Conservation (phyloP, 495 filamentous ascomycete species). For the Hypoxylon lienhwacheense region DNA sequence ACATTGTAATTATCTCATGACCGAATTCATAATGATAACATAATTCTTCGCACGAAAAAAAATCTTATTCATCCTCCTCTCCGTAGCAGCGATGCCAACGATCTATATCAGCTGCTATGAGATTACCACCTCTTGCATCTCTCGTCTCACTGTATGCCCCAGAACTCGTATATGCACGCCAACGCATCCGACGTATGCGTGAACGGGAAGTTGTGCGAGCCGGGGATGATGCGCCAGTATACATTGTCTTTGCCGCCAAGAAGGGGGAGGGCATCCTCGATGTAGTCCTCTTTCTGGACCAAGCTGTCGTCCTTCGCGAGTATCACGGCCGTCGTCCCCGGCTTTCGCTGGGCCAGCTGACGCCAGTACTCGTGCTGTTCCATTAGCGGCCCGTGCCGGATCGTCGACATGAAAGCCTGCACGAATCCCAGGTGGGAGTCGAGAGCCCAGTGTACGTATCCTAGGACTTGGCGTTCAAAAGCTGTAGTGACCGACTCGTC, state of each 20-base stretch:
- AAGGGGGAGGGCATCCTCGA: constrained; percentile 42
- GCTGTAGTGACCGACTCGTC: constrained; percentile 28
- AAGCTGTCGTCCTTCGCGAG: constrained; percentile 54
- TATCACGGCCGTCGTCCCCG: constrained; percentile 52
- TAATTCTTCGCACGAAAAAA: background rate
- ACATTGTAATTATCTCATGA: constrained; percentile 15
- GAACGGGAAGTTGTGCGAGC: constrained; percentile 57
- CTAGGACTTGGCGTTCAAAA: constrained; percentile 47
- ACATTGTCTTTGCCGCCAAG: constrained; percentile 44
- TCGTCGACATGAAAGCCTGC: constrained; percentile 57
- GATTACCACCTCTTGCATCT: background rate
- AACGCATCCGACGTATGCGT: constrained; percentile 44
- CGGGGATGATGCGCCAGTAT: constrained; percentile 47
- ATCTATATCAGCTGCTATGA: background rate
- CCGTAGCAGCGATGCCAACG: too few species aligned
- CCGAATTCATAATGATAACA: constrained; percentile 11
- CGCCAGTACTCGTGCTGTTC: constrained; percentile 57
- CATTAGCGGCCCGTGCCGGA: constrained; percentile 57
- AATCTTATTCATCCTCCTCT: too few species aligned
- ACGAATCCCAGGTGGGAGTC: constrained; percentile 58
- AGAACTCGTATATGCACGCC: constrained; percentile 46
- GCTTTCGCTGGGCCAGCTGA: constrained; percentile 42
- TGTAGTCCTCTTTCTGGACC: constrained; percentile 46
- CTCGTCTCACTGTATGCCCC: constrained; percentile 32
- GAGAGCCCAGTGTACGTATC: constrained; percentile 60